Conservation (phyloP, 169 alveolate species). For the Cryptosporidium baileyi region DNA sequence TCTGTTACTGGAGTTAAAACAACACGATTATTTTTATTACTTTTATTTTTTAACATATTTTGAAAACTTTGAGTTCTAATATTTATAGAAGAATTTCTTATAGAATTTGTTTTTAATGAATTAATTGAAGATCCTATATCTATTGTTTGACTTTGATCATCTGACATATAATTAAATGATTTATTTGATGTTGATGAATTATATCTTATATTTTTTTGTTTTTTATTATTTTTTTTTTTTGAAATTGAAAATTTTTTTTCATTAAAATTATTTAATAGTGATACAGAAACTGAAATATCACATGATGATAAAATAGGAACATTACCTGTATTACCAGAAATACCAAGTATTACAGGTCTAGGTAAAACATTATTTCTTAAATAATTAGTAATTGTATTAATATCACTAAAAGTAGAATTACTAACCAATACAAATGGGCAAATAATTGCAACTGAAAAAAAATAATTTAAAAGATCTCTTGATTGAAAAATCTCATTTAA, state of each 20-base stretch:
- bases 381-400: background rate
- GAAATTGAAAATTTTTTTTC: background rate
- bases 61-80: background rate
- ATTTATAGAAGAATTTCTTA: background rate
- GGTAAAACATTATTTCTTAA: slow-evolving; percentile 43
- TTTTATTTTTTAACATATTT: background rate
- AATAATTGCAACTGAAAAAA: slow-evolving; percentile 22
- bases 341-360: slow-evolving; percentile 42
- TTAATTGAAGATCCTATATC: background rate
- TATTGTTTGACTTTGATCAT: background rate
- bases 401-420: background rate
- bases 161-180: background rate
- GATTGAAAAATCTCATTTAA: slow-evolving; percentile 16
- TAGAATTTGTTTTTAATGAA: background rate
- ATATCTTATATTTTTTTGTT: background rate
- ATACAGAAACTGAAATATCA: slow-evolving; percentile 34
- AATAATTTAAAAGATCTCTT: slow-evolving; percentile 28
- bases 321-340: slow-evolving; percentile 63
- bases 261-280: background rate
- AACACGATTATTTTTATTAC: background rate
- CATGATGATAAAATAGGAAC: slow-evolving; percentile 28
- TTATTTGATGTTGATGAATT: background rate
- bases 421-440: slow-evolving; percentile 50
- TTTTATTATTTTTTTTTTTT: background rate
- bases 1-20: slow-evolving; percentile 26